Conservation (phyloP, 2,329 filamentous ascomycete species). For the Coniochaeta sp. region DNA sequence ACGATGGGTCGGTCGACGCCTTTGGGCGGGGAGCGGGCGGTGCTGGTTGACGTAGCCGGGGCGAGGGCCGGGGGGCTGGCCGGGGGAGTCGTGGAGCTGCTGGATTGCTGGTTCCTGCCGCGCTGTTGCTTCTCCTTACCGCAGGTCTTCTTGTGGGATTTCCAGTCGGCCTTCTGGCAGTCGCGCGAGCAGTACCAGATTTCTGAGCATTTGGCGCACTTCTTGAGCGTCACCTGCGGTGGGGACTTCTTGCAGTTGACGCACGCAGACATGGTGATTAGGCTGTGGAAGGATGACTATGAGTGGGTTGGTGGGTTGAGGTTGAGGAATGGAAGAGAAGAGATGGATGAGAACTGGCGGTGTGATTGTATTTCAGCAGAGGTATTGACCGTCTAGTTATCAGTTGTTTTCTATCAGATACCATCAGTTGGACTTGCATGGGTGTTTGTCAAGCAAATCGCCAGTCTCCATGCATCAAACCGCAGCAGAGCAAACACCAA, state of each 20-base stretch:
- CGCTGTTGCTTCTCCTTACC: constrained; percentile 10
- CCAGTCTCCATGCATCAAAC: no score
- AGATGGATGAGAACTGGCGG: no score
- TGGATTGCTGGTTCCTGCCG: not conserved
- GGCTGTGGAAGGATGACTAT: no score
- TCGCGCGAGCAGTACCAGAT: constrained; percentile 41
- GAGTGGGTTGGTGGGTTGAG: not conserved
- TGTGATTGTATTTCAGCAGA: no score
- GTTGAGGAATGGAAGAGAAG: not conserved
- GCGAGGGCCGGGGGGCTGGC: not conserved
- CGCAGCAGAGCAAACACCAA: no score
- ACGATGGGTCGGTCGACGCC: constrained; percentile 20
- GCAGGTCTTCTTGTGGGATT: constrained; percentile 38
- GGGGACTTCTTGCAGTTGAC: constrained; percentile 18
- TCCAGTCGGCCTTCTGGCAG: constrained; percentile 45
- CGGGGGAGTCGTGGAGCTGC: not conserved
- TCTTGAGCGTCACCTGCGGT: constrained; percentile 21
- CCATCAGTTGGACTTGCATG: no score
- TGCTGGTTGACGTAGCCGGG: not conserved
- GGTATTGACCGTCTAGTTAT: no score
- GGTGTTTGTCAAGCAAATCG: no score
- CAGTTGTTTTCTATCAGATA: no score
- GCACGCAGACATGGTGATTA: not conserved
- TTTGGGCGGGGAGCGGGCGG: constrained; percentile 13
- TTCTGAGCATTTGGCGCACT: constrained; percentile 39